Percentiles rank a stretch among this genome's conserved stretches.
Conservation (phyloP, 768 basidiomycete species). For the Serendipita sp. region DNA sequence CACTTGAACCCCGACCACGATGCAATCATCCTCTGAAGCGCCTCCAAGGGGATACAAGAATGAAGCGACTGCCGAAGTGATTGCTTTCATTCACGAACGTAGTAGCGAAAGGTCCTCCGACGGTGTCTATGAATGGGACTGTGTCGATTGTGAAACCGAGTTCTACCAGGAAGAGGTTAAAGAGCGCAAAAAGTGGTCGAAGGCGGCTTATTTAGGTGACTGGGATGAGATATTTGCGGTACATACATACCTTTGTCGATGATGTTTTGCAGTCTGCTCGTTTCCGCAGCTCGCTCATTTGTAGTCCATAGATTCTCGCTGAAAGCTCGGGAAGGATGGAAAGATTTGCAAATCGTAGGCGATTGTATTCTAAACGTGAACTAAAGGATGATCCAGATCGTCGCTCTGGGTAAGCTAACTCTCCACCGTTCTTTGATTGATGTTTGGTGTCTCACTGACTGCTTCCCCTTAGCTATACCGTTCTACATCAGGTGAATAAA, state of each 20-base stretch:
- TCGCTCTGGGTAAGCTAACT: not conserved
- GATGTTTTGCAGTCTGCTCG: not conserved
- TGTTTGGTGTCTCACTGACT: not conserved
- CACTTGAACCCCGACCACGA: not conserved
- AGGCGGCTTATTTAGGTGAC: not conserved
- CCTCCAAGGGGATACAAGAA: not conserved
- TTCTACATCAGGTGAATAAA: not conserved
- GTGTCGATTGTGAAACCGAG: not conserved
- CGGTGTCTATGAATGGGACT: constrained; percentile 3
- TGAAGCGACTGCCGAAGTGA: not conserved
- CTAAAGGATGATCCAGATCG: not conserved
- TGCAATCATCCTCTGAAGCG: not conserved
- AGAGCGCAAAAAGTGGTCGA: not conserved
- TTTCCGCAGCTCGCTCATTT: not conserved
- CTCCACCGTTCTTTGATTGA: not conserved
- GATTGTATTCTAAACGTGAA: not conserved
- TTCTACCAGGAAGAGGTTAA: not conserved
- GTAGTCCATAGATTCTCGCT: not conserved
- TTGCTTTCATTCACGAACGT: not conserved
- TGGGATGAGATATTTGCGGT: not conserved
- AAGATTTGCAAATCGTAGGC: not conserved
- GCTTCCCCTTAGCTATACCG: not conserved
- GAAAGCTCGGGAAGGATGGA: not conserved
- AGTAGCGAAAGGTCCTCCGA: not conserved
- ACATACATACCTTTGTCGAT: not conserved